These are phyloP conservation scores for Gillenia trifoliata DNA, from an alignment of 306 rosid species.

Conservation along the genomic window DNA sequence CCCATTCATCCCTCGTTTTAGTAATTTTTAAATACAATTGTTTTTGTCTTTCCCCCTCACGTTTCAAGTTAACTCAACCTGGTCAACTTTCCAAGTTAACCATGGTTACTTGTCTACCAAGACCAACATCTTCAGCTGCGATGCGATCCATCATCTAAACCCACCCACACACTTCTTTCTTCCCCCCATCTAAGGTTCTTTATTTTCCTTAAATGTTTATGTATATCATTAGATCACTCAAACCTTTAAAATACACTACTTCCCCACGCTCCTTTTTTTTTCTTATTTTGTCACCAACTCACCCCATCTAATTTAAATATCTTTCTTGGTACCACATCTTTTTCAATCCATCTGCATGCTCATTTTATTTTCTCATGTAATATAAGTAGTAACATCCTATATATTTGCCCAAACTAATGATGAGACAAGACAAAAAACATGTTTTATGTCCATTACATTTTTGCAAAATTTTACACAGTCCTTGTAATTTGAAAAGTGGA, in stretches of 20 bases:
- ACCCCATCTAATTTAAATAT: not conserved
- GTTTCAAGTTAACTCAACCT: constrained; percentile 18
- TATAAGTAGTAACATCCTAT: not conserved
- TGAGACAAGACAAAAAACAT: no score
- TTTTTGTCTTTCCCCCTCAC: not conserved
- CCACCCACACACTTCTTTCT: constrained; percentile 41
- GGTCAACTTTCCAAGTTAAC: constrained; percentile 36
- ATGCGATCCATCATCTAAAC: constrained; percentile 28
- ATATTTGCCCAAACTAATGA: not conserved
- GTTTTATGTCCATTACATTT: no score
- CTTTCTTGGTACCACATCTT: constrained; percentile 1
- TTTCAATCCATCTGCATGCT: not conserved
- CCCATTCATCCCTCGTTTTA: constrained; percentile 37
- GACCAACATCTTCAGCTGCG: constrained; percentile 1
- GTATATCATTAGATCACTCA: constrained; percentile 7
- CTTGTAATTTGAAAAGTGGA: no score
- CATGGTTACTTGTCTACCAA: constrained; percentile 27
- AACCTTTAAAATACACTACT: not conserved
- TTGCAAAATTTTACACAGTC: no score
- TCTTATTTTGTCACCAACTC: not conserved
- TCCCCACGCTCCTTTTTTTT: constrained; percentile 35
- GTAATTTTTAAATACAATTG: not conserved
- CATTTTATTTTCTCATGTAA: not conserved
- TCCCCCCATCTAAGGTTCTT: not conserved
- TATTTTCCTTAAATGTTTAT: constrained; percentile 15